Conservation (phyloP, 75 land plant species). For the Sequoiadendron giganteum region DNA sequence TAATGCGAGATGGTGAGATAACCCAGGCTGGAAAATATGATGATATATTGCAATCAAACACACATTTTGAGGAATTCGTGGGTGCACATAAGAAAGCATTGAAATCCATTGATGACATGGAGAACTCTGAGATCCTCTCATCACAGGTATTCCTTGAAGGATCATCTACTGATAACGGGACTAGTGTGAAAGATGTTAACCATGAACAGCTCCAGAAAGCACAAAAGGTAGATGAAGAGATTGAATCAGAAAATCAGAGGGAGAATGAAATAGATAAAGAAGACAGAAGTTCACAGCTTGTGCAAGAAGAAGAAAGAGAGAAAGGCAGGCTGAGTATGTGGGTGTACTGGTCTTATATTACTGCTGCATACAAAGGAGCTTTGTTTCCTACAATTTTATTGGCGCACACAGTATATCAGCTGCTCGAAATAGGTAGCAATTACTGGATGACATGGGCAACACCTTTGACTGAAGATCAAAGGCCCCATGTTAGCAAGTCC, state of each 20-base stretch:
- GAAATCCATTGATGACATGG: slow-evolving; percentile 23
- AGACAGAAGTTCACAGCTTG: slow-evolving; percentile 46
- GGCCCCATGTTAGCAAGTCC: slow-evolving; percentile 26
- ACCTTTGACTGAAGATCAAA: slow-evolving; percentile 51
- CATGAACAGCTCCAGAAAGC: neutral
- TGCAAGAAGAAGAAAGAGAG: slow-evolving; percentile 77
- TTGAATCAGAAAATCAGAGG: slow-evolving; percentile 10
- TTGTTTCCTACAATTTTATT: slow-evolving; percentile 49
- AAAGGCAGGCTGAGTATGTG: slow-evolving; percentile 57
- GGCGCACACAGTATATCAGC: slow-evolving; percentile 64
- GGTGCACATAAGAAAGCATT: slow-evolving; percentile 72
- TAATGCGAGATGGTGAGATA: slow-evolving; percentile 78
- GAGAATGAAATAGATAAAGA: slow-evolving; percentile 17
- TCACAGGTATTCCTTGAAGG: neutral
- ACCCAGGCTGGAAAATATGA: slow-evolving; percentile 64
- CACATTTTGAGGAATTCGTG: slow-evolving; percentile 65
- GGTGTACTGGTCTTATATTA: slow-evolving; percentile 89
- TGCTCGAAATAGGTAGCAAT: slow-evolving; percentile 77
- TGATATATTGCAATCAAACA: slow-evolving; percentile 53
- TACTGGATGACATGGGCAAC: slow-evolving; percentile 98
- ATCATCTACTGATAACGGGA: neutral
- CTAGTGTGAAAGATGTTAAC: neutral
- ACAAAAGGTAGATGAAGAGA: slow-evolving; percentile 5
- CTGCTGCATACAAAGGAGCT: slow-evolving; percentile 53
- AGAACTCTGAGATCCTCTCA: neutral